phyloP scores from a whole-genome alignment of 371 early-diverging fungal genomes.

The Gilbertella persicaria region DNA sequence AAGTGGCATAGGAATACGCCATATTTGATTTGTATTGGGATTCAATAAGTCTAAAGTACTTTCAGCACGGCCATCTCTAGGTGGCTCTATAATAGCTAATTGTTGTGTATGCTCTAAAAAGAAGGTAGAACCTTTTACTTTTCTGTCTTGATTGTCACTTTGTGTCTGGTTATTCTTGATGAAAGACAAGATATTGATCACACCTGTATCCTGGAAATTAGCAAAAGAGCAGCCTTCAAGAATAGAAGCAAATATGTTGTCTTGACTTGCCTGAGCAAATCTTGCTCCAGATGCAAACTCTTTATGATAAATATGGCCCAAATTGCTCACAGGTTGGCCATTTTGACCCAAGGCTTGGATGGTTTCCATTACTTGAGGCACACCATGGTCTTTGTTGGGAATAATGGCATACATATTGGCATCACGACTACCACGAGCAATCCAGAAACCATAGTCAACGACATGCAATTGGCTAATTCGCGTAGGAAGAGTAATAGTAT shows the following conservation, averaged over 20 bases:
- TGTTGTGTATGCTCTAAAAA: conserved; percentile 56
- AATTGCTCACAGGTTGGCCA: conserved; percentile 30
- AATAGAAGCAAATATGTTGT: conserved; percentile 29
- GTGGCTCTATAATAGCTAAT: conserved; percentile 59
- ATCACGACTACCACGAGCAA: conserved; percentile 59
- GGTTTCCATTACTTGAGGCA: conserved; percentile 34
- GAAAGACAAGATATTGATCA: conserved; percentile 28
- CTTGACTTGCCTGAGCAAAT: conserved; percentile 22
- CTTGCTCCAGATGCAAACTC: conserved; percentile 26
- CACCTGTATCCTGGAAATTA: conserved; percentile 24
- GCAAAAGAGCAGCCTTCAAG: conserved; percentile 31
- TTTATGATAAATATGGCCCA: conserved; percentile 28
- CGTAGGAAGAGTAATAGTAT: conserved; percentile 49
- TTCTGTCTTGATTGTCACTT: conserved; percentile 5
- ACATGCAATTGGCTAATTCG: conserved; percentile 53
- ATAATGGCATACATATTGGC: conserved; percentile 45
- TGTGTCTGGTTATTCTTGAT: conserved; percentile 16
- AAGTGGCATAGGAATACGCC: conserved; percentile 66
- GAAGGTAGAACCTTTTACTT: conserved; percentile 49
- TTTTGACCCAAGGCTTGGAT: conserved; percentile 42
- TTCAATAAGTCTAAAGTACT: conserved; percentile 67
- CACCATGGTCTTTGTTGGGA: conserved; percentile 16
- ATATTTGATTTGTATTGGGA: conserved; percentile 52
- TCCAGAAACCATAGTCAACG: conserved; percentile 55
- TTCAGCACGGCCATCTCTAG: conserved; percentile 60